Evolutionary conservation across 1,284 basidiomycete species (phyloP).

Genomic region (Hypsizygus ulmarius): DNA sequence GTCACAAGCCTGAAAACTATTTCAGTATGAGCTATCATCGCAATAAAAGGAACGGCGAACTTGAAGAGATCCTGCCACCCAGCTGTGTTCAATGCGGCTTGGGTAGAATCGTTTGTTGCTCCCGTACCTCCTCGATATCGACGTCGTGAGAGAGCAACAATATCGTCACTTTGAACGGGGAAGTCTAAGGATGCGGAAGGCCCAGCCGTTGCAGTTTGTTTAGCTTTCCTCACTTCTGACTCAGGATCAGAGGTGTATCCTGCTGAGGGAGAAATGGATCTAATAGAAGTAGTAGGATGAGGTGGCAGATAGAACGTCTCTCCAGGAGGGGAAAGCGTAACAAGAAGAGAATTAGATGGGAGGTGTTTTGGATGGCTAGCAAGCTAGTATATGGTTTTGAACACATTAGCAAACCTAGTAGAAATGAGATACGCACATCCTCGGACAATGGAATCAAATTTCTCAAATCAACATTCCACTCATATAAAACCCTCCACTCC

Average conservation of each 20-base stretch:
- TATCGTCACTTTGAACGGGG: constrained; percentile 13
- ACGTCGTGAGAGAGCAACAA: constrained; percentile 25
- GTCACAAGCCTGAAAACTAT: constrained; percentile 56
- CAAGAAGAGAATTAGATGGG: constrained; percentile 70
- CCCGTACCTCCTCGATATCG: constrained; percentile 28
- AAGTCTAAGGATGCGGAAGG: constrained; percentile 5
- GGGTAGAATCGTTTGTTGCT: constrained; percentile 2
- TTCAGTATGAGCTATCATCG: constrained; percentile 7
- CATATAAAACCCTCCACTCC: constrained; percentile 64
- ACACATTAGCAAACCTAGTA: constrained; percentile 5
- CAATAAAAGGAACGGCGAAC: constrained; percentile 38
- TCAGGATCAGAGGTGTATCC: constrained; percentile 76
- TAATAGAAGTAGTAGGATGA: constrained; percentile 26
- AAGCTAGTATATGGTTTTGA: constrained; percentile 34
- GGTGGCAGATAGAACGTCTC: constrained; percentile 56
- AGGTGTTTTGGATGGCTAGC: constrained; percentile 46
- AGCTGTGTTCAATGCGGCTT: constrained; percentile 39
- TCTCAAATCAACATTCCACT: constrained; percentile 65
- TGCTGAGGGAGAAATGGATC: constrained; percentile 48
- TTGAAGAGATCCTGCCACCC: constrained; percentile 69
- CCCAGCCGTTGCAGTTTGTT: constrained; percentile 24
- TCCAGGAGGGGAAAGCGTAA: constrained; percentile 60
- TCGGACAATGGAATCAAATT: constrained; percentile 61
- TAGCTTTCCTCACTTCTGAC: constrained; percentile 40
- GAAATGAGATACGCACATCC: constrained; percentile 46